Conservation (phyloP, 2,329 filamentous ascomycete species). For the Colletotrichum lentis region DNA sequence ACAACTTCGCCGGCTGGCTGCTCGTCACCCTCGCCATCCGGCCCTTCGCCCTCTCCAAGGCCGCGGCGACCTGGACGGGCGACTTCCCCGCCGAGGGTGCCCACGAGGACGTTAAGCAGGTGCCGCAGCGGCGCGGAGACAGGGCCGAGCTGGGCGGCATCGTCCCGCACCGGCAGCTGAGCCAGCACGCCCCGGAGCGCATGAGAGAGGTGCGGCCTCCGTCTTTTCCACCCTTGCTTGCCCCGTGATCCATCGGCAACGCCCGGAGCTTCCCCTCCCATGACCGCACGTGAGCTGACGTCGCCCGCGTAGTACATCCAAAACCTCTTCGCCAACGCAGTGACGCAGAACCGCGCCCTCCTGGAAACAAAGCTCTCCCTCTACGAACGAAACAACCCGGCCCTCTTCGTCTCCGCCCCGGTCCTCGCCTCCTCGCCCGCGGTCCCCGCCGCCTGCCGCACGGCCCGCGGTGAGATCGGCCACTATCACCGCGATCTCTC, state of each 20-base stretch:
- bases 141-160: constrained; percentile 27
- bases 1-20: constrained; percentile 54
- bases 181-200: constrained; percentile 30
- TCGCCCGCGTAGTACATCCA: neutral
- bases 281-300: neutral
- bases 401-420: constrained; percentile 42
- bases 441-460: neutral
- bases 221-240: neutral
- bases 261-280: neutral
- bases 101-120: constrained; percentile 9
- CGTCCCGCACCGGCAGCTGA: constrained; percentile 33
- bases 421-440: neutral
- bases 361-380: constrained; percentile 43
- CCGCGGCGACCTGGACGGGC: constrained; percentile 13
- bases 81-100: constrained; percentile 24
- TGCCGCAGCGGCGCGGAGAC: constrained; percentile 2
- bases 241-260: neutral
- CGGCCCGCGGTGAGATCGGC: constrained; percentile 45
- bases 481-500: constrained; percentile 53
- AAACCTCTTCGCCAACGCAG: constrained; percentile 36
- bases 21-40: constrained; percentile 36
- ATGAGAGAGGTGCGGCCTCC: constrained; percentile 21
- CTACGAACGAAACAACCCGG: constrained; percentile 46
- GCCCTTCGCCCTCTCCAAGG: constrained; percentile 26
- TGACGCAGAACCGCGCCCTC: constrained; percentile 42